phyloP scores from a whole-genome alignment of 2,329 filamentous ascomycete genomes.

The Alternaria brassicicola region DNA sequence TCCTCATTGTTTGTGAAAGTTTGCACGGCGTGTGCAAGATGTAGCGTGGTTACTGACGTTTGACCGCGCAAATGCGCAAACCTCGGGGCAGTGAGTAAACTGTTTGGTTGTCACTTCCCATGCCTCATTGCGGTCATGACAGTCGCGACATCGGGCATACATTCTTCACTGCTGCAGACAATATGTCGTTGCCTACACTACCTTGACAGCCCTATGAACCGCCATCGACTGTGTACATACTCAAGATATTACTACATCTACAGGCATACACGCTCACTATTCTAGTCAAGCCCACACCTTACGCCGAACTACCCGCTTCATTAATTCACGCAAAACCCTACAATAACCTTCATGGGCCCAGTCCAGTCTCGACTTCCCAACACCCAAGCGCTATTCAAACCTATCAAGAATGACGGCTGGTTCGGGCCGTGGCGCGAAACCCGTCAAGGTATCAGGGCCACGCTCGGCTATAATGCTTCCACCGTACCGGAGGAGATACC shows the following conservation, averaged over 20 bases:
- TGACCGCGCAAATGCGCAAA: slow-evolving; percentile 26
- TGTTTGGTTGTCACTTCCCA: slow-evolving; percentile 8
- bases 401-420: slow-evolving; percentile 7
- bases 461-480: slow-evolving; percentile 14
- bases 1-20: not conserved
- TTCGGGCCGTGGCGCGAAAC: slow-evolving; percentile 15
- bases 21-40: not conserved
- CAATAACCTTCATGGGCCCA: slow-evolving; percentile 14
- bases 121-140: not conserved
- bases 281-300: not conserved
- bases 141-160: not conserved
- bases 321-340: not conserved
- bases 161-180: not conserved
- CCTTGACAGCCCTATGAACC: not conserved
- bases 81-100: slow-evolving; percentile 4
- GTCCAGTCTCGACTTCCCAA: slow-evolving; percentile 5
- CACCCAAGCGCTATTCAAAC: not conserved
- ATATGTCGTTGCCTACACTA: not conserved
- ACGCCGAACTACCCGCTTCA: not conserved
- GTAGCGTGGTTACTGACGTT: not conserved
- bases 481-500: slow-evolving; percentile 13
- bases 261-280: not conserved
- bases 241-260: not conserved
- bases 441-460: slow-evolving; percentile 9
- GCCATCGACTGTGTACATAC: not conserved